Percentiles rank a stretch among this genome's conserved stretches.
phyloP scores from a whole-genome alignment of 23 red algal species.

The Pyropia yezoensis region DNA sequence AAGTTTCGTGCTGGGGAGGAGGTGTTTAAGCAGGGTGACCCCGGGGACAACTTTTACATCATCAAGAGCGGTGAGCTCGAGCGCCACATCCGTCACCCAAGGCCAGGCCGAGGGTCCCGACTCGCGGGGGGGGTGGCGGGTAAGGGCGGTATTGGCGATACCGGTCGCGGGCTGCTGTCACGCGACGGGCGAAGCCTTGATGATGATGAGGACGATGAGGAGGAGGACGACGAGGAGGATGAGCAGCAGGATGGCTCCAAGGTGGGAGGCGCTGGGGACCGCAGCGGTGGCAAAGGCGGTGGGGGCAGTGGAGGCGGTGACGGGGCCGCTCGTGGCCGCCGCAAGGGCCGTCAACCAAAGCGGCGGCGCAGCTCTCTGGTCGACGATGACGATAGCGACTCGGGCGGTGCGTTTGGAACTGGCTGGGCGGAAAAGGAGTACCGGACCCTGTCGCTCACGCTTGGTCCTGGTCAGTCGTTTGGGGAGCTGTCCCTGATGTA shows the following conservation, averaged over 20 bases:
- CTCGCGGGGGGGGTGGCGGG: neutral
- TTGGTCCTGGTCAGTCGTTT: constrained; percentile 72
- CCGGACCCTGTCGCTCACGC: constrained; percentile 35
- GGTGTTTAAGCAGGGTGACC: constrained; percentile 87
- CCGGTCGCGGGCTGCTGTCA: neutral
- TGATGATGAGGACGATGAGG: no score
- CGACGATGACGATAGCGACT: no score
- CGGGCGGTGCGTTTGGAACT: neutral
- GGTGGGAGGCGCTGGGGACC: constrained; percentile 5
- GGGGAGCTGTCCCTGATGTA: constrained; percentile 97
- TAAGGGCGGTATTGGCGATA: constrained; percentile 6
- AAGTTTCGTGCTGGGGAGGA: constrained; percentile 86
- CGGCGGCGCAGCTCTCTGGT: no score
- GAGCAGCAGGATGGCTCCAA: neutral
- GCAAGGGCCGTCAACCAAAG: no score
- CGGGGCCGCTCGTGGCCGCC: neutral
- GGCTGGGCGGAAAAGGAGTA: constrained; percentile 13
- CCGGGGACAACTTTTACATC: constrained; percentile 95
- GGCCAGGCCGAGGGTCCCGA: neutral
- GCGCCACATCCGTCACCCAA: constrained; percentile 66
- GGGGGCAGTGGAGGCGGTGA: neutral
- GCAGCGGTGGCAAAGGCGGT: constrained; percentile 6
- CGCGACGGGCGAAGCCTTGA: no score
- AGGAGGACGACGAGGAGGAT: no score
- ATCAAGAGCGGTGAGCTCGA: constrained; percentile 89